A percentile compares a stretch with the other conserved stretches of the same genome.
These are phyloP conservation scores for Escallonia herrerae DNA, from an alignment of 129 eudicot genomes.

Conservation along the genomic window DNA sequence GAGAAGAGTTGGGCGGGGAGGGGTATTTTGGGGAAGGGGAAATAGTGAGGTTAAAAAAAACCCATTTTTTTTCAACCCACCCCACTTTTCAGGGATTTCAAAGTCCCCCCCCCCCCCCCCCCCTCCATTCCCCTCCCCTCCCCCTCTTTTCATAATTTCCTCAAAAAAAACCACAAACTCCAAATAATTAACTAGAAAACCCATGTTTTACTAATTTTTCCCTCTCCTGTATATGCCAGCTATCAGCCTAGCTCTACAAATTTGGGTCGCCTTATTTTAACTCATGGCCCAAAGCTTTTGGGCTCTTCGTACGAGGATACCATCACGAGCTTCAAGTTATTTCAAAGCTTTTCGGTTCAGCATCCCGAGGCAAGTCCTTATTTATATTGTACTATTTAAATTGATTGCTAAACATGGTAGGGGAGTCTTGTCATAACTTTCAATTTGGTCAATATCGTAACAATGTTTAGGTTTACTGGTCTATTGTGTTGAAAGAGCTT, in stretches of 20 bases:
- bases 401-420: background rate
- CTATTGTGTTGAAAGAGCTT: slow-evolving; percentile 49
- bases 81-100: no score
- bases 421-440: background rate
- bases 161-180: no score
- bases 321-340: slow-evolving; percentile 52
- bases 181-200: no score
- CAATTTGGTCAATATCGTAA: background rate
- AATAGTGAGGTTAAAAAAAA: no score
- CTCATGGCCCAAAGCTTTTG: slow-evolving; percentile 67
- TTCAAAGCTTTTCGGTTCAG: slow-evolving; percentile 61
- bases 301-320: slow-evolving; percentile 70
- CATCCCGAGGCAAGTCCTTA: slow-evolving; percentile 68
- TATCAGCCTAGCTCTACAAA: slow-evolving; percentile 43
- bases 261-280: slow-evolving; percentile 71
- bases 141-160: no score
- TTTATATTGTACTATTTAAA: background rate
- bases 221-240: slow-evolving; percentile 32
- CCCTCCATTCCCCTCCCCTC: no score
- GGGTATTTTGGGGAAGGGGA: no score
- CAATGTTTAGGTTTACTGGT: slow-evolving; percentile 69
- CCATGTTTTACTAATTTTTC: no score
- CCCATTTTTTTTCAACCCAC: no score
- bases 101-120: no score
- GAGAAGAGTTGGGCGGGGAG: no score